phyloP scores from a whole-genome alignment of 2,329 filamentous ascomycete species.

The Beauveria caledonica region DNA sequence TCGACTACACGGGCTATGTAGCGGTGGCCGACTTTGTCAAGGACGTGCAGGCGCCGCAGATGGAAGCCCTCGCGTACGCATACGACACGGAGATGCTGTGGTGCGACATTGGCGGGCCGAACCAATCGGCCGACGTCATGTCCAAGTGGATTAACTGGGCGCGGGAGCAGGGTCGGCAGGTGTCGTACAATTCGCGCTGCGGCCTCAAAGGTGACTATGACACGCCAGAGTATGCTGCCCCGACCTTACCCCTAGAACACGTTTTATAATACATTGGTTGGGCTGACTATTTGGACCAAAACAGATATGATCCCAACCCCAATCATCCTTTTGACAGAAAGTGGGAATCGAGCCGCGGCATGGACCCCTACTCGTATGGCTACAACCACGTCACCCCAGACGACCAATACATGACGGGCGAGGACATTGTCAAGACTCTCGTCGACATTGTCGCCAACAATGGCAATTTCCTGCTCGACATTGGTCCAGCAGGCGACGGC shows the following conservation, averaged over 20 bases:
- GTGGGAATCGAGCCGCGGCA: conserved; percentile 52
- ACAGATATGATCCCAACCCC: conserved; percentile 9
- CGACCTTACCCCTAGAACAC: not conserved
- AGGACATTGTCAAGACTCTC: conserved; percentile 36
- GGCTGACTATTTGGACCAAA: too few relatives aligned
- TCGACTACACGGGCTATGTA: conserved; percentile 35
- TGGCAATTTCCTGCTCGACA: conserved; percentile 47
- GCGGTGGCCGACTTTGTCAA: conserved; percentile 32
- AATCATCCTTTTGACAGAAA: conserved; percentile 28
- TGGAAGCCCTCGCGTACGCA: conserved; percentile 34
- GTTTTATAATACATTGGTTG: too few relatives aligned
- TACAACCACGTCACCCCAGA: conserved; percentile 48
- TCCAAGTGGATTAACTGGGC: conserved; percentile 34
- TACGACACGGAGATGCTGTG: conserved; percentile 41
- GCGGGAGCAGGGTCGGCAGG: conserved; percentile 33
- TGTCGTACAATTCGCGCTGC: conserved; percentile 49
- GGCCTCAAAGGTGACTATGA: conserved; percentile 48
- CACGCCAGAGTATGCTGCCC: conserved; percentile 45
- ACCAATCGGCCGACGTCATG: conserved; percentile 33
- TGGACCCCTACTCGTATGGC: conserved; percentile 53
- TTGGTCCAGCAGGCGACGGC: conserved; percentile 48
- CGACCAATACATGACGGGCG: conserved; percentile 43
- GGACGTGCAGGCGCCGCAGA: conserved; percentile 38
- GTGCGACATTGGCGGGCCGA: conserved; percentile 39
- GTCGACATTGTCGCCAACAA: conserved; percentile 48